Evolutionary conservation across 495 filamentous ascomycete species (phyloP).

Genomic region (Penicillium manginii): DNA sequence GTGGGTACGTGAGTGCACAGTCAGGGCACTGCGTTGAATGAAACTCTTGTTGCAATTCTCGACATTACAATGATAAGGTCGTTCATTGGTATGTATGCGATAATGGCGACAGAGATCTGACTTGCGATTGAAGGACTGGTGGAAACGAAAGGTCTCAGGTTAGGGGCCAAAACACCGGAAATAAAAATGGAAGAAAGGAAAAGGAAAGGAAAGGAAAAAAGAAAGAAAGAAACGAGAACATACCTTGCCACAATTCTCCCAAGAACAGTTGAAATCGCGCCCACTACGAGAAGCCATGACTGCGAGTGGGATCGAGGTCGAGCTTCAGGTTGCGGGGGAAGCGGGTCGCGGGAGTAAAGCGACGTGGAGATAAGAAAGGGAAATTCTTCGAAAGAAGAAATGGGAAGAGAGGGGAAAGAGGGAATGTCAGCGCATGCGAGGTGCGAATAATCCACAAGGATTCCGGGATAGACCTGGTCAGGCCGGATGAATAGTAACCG

Average conservation of each 20-base stretch:
- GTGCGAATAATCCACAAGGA: conserved; percentile 16
- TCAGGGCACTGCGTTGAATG: conserved; percentile 86
- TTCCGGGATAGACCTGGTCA: conserved; percentile 26
- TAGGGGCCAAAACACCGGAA: background rate
- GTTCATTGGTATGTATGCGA: conserved; percentile 88
- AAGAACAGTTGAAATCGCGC: conserved; percentile 53
- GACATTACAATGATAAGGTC: conserved; percentile 74
- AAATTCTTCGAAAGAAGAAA: conserved; percentile 3
- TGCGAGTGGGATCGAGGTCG: conserved; percentile 12
- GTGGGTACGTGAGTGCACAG: conserved; percentile 84
- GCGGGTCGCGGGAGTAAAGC: conserved; percentile 23
- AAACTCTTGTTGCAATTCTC: conserved; percentile 83
- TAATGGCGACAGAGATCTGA: conserved; percentile 88
- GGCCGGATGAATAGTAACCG: conserved; percentile 25
- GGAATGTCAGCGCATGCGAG: conserved; percentile 23
- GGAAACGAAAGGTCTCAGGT: conserved; percentile 7
- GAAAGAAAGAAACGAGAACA: conserved; percentile 8
- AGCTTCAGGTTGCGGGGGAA: conserved; percentile 22
- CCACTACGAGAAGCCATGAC: conserved; percentile 49
- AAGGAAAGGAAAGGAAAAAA: background rate
- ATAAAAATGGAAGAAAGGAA: background rate
- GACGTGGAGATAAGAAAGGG: conserved; percentile 20
- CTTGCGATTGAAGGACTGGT: conserved; percentile 88
- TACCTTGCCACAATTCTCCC: conserved; percentile 54
- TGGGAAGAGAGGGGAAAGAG: conserved; percentile 8